Evolutionary conservation across 164 flowering plant genomes (phyloP).

Genomic region (Amborella trichopoda): DNA sequence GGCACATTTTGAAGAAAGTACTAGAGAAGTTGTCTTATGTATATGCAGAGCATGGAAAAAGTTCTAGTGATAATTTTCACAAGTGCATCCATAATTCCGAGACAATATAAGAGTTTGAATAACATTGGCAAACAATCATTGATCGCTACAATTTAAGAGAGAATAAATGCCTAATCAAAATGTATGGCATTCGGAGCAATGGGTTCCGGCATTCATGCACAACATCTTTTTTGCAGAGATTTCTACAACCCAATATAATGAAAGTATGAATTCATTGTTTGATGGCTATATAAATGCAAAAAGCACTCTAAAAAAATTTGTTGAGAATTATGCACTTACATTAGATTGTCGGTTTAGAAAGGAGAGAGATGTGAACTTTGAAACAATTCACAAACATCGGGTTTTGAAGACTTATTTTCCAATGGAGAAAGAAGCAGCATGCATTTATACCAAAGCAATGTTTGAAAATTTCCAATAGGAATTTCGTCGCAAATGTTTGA

Average conservation of each 20-base stretch:
- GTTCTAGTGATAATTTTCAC: background rate
- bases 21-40: slow-evolving; percentile 1
- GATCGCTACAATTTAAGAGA: slow-evolving; percentile 2
- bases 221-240: slow-evolving; percentile 8
- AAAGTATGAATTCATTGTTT: slow-evolving; percentile 7
- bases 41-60: background rate
- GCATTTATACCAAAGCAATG: slow-evolving; percentile 5
- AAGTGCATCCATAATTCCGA: slow-evolving; percentile 1
- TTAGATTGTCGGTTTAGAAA: slow-evolving; percentile 2
- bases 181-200: slow-evolving; percentile 4
- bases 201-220: slow-evolving; percentile 8
- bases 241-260: background rate
- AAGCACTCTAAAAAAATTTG: slow-evolving; percentile 3
- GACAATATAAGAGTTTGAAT: slow-evolving; percentile 8
- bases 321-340: slow-evolving; percentile 4
- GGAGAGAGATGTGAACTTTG: slow-evolving; percentile 3
- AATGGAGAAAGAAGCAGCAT: slow-evolving; percentile 3
- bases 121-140: slow-evolving; percentile 2
- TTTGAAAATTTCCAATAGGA: slow-evolving; percentile 6
- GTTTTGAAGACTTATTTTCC: slow-evolving; percentile 7
- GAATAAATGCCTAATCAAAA: slow-evolving; percentile 4
- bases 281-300: slow-evolving; percentile 1
- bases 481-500: too few relatives aligned
- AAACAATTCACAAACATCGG: slow-evolving; percentile 2
- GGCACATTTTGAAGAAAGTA: slow-evolving; percentile 5